These are phyloP conservation scores for Didymella glomerata DNA, from an alignment of 2,329 filamentous ascomycete species.

Conservation along the genomic window DNA sequence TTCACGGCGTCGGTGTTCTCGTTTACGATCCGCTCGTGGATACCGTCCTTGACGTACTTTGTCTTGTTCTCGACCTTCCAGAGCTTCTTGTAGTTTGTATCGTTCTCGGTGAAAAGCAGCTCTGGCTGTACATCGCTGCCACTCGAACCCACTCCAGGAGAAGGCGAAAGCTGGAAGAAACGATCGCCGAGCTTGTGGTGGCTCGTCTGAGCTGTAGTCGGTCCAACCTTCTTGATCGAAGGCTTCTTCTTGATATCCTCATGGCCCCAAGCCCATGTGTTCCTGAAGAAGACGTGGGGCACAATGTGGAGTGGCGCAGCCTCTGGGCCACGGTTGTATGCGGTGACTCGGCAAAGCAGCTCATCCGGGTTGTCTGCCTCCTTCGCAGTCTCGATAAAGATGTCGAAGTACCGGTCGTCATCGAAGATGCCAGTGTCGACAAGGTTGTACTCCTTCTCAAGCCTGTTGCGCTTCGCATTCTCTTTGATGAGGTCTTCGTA, in stretches of 20 bases:
- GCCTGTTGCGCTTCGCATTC: conserved; percentile 77
- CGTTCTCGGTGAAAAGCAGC: conserved; percentile 93
- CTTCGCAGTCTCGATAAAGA: conserved; percentile 95
- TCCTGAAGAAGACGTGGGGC: conserved; percentile 95
- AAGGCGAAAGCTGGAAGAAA: conserved; percentile 86
- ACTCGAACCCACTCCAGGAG: conserved; percentile 80
- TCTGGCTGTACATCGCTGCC: conserved; percentile 85
- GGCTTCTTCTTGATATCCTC: conserved; percentile 81
- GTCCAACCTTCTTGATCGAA: conserved; percentile 71
- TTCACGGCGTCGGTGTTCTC: conserved; percentile 83
- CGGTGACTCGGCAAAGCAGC: conserved; percentile 90
- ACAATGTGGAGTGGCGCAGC: conserved; percentile 91
- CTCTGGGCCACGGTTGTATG: conserved; percentile 93
- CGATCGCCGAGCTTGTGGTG: conserved; percentile 84
- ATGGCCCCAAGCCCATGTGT: conserved; percentile 95
- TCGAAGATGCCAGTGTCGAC: conserved; percentile 88
- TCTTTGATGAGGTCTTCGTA: conserved; percentile 88
- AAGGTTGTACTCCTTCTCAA: conserved; percentile 90
- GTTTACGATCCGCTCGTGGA: conserved; percentile 87
- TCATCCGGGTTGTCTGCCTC: conserved; percentile 92
- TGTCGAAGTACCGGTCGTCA: conserved; percentile 94
- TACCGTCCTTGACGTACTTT: conserved; percentile 92
- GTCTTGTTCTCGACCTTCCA: conserved; percentile 79
- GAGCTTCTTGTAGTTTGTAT: conserved; percentile 82
- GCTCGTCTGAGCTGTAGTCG: conserved; percentile 76